Evolutionary conservation across 2,329 filamentous ascomycete species (phyloP).

Genomic region (Fonsecaea monophora): DNA sequence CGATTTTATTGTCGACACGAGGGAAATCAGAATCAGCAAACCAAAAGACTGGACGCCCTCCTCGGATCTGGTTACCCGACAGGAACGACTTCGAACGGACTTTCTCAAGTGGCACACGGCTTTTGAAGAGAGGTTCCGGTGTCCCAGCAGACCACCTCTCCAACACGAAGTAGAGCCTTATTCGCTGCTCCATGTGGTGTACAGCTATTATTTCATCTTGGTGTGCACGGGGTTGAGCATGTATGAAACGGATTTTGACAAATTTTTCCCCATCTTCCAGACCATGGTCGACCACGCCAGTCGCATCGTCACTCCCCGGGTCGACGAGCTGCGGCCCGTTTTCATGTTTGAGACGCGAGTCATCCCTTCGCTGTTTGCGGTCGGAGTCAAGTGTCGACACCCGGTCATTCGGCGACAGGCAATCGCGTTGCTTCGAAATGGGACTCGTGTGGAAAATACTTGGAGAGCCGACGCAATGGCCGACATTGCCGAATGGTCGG

Average conservation of each 20-base stretch:
- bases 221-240: conserved; percentile 11
- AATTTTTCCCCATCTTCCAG: conserved; percentile 15
- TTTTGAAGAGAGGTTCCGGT: background rate
- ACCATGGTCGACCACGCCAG: conserved; percentile 19
- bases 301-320: background rate
- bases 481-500: conserved; percentile 21
- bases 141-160: background rate
- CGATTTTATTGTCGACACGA: conserved; percentile 21
- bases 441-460: conserved; percentile 22
- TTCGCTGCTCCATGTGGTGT: conserved; percentile 3
- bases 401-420: conserved; percentile 31
- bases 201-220: conserved; percentile 22
- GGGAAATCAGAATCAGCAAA: conserved; percentile 11
- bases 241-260: conserved; percentile 12
- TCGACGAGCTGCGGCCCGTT: conserved; percentile 12
- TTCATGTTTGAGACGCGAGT: conserved; percentile 31
- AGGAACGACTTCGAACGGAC: conserved; percentile 6
- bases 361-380: conserved; percentile 26
- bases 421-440: conserved; percentile 12
- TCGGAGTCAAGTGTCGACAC: conserved; percentile 28
- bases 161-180: conserved; percentile 7
- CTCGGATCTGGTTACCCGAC: conserved; percentile 2
- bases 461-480: conserved; percentile 25
- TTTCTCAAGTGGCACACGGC: conserved; percentile 9
- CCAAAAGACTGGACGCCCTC: conserved; percentile 26